Conservation (phyloP, 306 rosid species). For the Rosa chinensis region DNA sequence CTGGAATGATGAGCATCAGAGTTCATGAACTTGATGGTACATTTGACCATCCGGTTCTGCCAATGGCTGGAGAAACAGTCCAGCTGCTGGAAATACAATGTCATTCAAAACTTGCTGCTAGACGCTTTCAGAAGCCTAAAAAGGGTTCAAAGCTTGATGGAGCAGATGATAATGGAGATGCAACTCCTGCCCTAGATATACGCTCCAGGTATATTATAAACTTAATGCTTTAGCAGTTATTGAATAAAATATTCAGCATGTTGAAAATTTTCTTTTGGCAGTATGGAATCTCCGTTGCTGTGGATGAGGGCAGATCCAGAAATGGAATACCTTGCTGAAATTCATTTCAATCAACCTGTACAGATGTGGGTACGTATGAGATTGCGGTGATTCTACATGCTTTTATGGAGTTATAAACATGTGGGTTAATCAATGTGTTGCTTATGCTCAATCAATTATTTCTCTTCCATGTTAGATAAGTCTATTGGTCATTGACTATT, state of each 20-base stretch:
- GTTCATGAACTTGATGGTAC: constrained; percentile 94
- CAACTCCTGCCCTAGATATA: constrained; percentile 58
- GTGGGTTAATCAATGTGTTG: background rate
- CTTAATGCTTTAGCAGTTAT: background rate
- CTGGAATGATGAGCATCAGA: constrained; percentile 99
- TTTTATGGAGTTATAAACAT: constrained; percentile 2
- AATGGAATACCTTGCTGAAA: constrained; percentile 95
- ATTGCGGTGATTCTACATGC: constrained; percentile 6
- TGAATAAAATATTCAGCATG: constrained; percentile 22
- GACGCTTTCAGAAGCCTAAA: constrained; percentile 88
- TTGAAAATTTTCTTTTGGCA: constrained; percentile 32
- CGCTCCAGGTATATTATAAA: constrained; percentile 65
- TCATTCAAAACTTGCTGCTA: constrained; percentile 91
- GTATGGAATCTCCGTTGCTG: constrained; percentile 84
- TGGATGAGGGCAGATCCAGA: constrained; percentile 99
- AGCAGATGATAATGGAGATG: constrained; percentile 89
- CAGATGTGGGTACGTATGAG: constrained; percentile 98
- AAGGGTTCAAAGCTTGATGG: constrained; percentile 83
- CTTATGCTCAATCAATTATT: background rate
- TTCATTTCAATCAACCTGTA: constrained; percentile 87
- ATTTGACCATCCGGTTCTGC: constrained; percentile 97
- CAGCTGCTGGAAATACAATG: constrained; percentile 92
- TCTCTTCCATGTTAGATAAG: constrained; percentile 5
- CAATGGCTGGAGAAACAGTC: constrained; percentile 92
- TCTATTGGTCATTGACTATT: constrained; percentile 28